Evolutionary conservation across 2,329 filamentous ascomycete species (phyloP).

Genomic region (Emericellopsis atlantica): DNA sequence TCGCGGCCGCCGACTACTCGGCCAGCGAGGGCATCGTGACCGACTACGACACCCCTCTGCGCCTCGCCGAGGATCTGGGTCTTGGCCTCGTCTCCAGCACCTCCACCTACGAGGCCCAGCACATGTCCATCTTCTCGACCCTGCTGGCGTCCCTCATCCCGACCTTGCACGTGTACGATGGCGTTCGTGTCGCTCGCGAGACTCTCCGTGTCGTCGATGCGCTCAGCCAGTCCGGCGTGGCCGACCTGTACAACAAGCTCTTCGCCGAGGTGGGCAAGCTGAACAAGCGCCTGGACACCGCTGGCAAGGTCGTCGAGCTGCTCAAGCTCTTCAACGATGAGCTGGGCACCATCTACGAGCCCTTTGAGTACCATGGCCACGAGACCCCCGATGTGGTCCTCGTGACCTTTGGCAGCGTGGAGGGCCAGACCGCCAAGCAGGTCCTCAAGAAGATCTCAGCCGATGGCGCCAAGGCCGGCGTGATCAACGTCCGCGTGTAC

Average conservation of each 20-base stretch:
- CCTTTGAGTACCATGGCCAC: constrained; percentile 92
- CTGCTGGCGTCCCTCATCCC: constrained; percentile 66
- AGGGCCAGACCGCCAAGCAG: constrained; percentile 76
- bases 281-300: constrained; percentile 58
- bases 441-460: constrained; percentile 61
- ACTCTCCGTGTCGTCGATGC: constrained; percentile 72
- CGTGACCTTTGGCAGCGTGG: constrained; percentile 85
- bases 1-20: constrained; percentile 82
- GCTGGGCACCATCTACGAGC: constrained; percentile 82
- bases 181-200: constrained; percentile 70
- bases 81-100: constrained; percentile 74
- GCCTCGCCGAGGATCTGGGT: constrained; percentile 79
- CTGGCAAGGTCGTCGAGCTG: constrained; percentile 59
- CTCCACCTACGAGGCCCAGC: constrained; percentile 84
- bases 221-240: constrained; percentile 59
- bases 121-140: constrained; percentile 86
- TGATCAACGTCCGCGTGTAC: constrained; percentile 86
- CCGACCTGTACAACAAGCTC: constrained; percentile 56
- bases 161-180: constrained; percentile 83
- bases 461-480: constrained; percentile 67
- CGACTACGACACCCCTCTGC: constrained; percentile 74
- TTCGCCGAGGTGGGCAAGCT: constrained; percentile 46
- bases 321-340: constrained; percentile 74
- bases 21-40: constrained; percentile 59
- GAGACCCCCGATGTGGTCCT: constrained; percentile 67